Conservation (phyloP, 306 rosid genomes). For the Pterocarpus santalinus region DNA sequence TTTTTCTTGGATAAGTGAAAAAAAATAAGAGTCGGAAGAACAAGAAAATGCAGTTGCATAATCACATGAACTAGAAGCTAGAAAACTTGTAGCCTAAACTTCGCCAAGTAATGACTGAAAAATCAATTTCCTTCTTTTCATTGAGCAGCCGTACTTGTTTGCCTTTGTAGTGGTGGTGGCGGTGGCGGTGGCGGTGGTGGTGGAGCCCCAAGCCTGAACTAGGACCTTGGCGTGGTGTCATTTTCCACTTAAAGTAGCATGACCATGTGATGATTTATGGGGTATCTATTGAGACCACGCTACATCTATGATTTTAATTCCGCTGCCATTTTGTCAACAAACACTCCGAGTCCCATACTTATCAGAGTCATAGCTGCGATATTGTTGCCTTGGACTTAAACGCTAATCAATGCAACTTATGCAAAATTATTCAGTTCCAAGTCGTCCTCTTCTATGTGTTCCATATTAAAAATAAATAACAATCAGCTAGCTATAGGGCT, state of each 20-base stretch:
- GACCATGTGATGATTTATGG: slow-evolving; percentile 21
- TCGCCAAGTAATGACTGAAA: neutral
- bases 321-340: slow-evolving; percentile 10
- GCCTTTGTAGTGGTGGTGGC: neutral
- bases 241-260: neutral
- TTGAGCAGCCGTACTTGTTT: neutral
- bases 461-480: slow-evolving; percentile 1
- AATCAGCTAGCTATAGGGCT: neutral
- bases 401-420: neutral
- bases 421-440: slow-evolving; percentile 2
- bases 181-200: neutral
- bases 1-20: too few species aligned
- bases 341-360: neutral
- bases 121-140: neutral
- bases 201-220: slow-evolving; percentile 27
- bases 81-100: too few species aligned
- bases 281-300: neutral
- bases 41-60: neutral
- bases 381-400: slow-evolving; percentile 4
- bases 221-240: neutral
- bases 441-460: neutral
- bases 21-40: too few species aligned
- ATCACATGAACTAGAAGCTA: neutral
- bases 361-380: slow-evolving; percentile 27
- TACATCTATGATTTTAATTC: neutral